These are phyloP conservation scores for Candida labiduridarum DNA, from an alignment of 1,139 yeast genomes.

Conservation along the genomic window DNA sequence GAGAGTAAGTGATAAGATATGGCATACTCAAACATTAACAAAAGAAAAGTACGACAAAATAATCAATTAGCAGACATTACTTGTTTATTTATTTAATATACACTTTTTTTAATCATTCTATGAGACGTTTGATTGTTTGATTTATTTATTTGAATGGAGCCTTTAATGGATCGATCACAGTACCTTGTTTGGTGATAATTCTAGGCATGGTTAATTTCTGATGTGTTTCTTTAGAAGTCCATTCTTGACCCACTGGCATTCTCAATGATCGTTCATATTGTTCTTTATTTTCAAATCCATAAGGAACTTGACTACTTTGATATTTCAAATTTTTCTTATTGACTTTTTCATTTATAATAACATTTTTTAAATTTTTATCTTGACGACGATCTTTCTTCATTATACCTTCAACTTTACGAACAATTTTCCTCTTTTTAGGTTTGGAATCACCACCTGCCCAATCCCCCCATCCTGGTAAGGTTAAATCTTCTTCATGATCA, in stretches of 20 bases:
- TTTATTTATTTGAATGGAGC: conserved; percentile 56
- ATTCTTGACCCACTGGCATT: conserved; percentile 97
- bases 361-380: conserved; percentile 76
- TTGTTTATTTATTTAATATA: conserved; percentile 1
- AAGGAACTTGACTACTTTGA: conserved; percentile 86
- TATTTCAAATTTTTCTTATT: conserved; percentile 84
- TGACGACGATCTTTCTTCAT: conserved; percentile 68
- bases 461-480: conserved; percentile 95
- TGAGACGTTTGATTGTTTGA: not conserved
- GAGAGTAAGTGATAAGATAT: not conserved
- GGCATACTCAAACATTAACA: not conserved
- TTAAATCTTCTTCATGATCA: conserved; percentile 81
- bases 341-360: conserved; percentile 84
- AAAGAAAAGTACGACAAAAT: not conserved
- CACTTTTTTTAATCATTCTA: not conserved
- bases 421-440: conserved; percentile 63
- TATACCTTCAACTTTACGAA: conserved; percentile 74
- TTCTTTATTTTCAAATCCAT: conserved; percentile 89
- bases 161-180: conserved; percentile 86
- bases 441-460: conserved; percentile 71
- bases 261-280: conserved; percentile 92
- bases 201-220: conserved; percentile 89
- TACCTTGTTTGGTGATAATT: conserved; percentile 83
- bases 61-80: not conserved
- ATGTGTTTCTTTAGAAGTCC: conserved; percentile 88